phyloP scores from a whole-genome alignment of 2,329 filamentous ascomycete species.

The Raffaelea albimanens region DNA sequence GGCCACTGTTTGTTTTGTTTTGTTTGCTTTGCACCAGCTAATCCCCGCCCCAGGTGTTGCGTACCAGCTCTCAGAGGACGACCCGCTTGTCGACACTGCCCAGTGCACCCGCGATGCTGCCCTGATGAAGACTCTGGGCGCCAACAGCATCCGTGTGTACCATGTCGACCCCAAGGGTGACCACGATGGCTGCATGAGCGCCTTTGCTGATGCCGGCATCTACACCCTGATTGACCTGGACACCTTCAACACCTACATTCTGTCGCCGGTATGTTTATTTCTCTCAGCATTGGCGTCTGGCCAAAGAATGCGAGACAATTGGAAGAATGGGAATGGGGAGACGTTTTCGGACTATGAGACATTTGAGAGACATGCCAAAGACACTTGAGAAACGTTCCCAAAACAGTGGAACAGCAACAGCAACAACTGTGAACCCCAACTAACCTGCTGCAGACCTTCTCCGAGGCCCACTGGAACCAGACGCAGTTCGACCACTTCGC shows the following conservation, averaged over 20 bases:
- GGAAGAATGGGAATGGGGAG: no score
- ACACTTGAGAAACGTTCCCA: no score
- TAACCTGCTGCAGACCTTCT: slow-evolving; percentile 50
- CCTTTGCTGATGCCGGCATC: slow-evolving; percentile 70
- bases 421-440: no score
- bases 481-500: slow-evolving; percentile 60
- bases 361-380: no score
- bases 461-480: slow-evolving; percentile 59
- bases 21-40: not conserved
- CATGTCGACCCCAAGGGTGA: slow-evolving; percentile 65
- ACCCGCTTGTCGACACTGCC: slow-evolving; percentile 65
- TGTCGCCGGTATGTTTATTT: slow-evolving; percentile 35
- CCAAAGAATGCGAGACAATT: no score
- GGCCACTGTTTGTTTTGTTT: not conserved
- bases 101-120: slow-evolving; percentile 69
- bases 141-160: slow-evolving; percentile 81
- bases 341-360: no score
- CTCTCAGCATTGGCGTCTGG: not conserved
- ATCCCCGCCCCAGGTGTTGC: slow-evolving; percentile 51
- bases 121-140: slow-evolving; percentile 71
- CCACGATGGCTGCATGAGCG: slow-evolving; percentile 73
- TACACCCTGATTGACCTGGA: slow-evolving; percentile 80
- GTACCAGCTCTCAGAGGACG: slow-evolving; percentile 55
- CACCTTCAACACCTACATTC: slow-evolving; percentile 60
- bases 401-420: no score